These are phyloP conservation scores for Diaporthe capsici DNA, from an alignment of 2,329 filamentous ascomycete genomes.

Conservation along the genomic window DNA sequence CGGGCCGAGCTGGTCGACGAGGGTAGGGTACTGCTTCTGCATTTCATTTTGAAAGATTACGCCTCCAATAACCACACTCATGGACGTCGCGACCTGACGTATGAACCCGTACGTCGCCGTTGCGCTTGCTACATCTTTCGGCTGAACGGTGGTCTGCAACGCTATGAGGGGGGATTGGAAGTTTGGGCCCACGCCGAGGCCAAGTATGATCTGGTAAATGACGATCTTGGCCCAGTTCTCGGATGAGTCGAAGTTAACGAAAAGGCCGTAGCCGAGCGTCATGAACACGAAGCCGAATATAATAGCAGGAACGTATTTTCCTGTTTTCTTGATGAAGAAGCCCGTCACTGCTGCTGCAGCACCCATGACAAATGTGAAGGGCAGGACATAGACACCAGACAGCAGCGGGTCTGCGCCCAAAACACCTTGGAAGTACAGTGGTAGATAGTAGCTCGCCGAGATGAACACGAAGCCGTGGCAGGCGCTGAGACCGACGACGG, in stretches of 20 bases:
- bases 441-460: constrained; percentile 77
- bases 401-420: constrained; percentile 71
- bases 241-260: constrained; percentile 68
- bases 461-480: constrained; percentile 72
- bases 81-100: constrained; percentile 69
- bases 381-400: constrained; percentile 74
- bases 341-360: constrained; percentile 59
- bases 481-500: constrained; percentile 63
- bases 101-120: constrained; percentile 74
- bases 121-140: constrained; percentile 72
- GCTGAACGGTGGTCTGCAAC: constrained; percentile 73
- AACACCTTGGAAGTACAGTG: constrained; percentile 80
- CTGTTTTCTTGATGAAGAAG: constrained; percentile 65
- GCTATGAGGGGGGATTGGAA: constrained; percentile 75
- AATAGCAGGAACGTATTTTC: constrained; percentile 70
- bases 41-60: constrained; percentile 58
- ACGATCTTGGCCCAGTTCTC: constrained; percentile 63
- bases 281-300: constrained; percentile 66
- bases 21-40: constrained; percentile 51
- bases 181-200: constrained; percentile 73
- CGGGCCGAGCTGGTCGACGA: constrained; percentile 49
- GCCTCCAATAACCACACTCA: constrained; percentile 71
- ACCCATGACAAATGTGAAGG: constrained; percentile 67
- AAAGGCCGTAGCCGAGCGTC: constrained; percentile 71
- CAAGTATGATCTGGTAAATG: constrained; percentile 70